A percentile compares a stretch with the other conserved stretches of the same genome.
Conservation (phyloP, 2,329 filamentous ascomycete genomes). For the Massarina eburnea region DNA sequence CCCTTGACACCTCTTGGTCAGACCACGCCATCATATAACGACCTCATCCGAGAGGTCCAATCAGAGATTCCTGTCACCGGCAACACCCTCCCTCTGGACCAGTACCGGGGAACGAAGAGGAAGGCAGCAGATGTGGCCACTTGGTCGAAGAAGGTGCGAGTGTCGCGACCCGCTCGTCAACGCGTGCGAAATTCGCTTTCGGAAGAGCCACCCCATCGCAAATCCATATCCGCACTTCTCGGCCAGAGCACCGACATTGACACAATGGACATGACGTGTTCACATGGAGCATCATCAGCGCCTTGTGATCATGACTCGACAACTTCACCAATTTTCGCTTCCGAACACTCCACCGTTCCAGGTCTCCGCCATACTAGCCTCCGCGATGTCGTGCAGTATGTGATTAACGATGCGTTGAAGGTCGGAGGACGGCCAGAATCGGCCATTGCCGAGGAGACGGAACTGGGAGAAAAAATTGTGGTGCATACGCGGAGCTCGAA, state of each 20-base stretch:
- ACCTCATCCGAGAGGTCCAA: conserved; percentile 34
- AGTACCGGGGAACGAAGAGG: conserved; percentile 47
- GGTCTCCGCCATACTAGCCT: conserved; percentile 52
- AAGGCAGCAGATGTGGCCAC: conserved; percentile 41
- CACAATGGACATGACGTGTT: conserved; percentile 23
- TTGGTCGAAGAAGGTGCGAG: conserved; percentile 32
- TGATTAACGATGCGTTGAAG: conserved; percentile 56
- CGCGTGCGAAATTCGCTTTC: conserved; percentile 31
- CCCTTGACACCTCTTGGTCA: conserved; percentile 50
- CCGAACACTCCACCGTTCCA: conserved; percentile 47
- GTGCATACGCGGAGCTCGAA: conserved; percentile 48
- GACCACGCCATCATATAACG: conserved; percentile 25
- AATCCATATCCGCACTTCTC: conserved; percentile 18
- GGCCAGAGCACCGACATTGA: conserved; percentile 17
- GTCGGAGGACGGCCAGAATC: conserved; percentile 56
- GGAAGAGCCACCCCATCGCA: conserved; percentile 27
- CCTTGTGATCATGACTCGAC: conserved; percentile 27
- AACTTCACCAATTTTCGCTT: conserved; percentile 35
- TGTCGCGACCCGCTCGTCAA: conserved; percentile 25
- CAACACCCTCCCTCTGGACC: conserved; percentile 43
- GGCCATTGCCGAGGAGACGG: conserved; percentile 50
- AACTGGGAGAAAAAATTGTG: conserved; percentile 53
- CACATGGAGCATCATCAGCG: conserved; percentile 21
- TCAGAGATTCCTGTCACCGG: conserved; percentile 49
- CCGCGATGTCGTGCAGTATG: conserved; percentile 53